Evolutionary conservation across 2,329 filamentous ascomycete genomes (phyloP), one percentile per base, ranked within the genome.

Genomic region (Biscogniauxia mediterranea): DNA sequence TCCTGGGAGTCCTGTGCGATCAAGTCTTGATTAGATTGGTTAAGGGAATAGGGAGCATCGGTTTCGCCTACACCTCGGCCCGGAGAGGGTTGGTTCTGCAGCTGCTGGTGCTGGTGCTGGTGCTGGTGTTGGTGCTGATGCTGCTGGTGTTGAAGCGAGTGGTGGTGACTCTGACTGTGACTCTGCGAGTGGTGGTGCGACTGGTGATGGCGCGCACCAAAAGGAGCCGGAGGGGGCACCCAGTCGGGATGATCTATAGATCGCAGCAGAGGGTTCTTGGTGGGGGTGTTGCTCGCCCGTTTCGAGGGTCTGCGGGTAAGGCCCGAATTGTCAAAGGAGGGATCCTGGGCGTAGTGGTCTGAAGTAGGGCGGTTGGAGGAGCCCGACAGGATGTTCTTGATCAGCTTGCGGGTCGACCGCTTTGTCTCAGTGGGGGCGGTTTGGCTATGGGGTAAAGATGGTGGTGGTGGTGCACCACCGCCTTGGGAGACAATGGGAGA

Each of bases 301-400:
- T 85, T 87, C 52, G 86, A 88, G 32, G 81, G 79, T 66, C 83
- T 79, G 65, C 84, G 84, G 66, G 75, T 78, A 54, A 86, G 74
- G 56, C 80, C 79, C 54, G 74, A 66, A 61, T 81, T 83, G 70
- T 83, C 81, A 78, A 84, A 82, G 57, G 77, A 71, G 63, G 68
- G 68, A 59, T 76, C 72, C 63, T 69, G 69, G 8, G 61, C 28
- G 56, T 71, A 66, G 25, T 70, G 73, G 54, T 74, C 71, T 53
- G 70, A 69, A 66, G 69, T 68, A 69, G 70, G 74, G 73, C 66
- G 62, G 55, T 62, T 70, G 9, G 66, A 68, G 54, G 77, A 77
- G 65, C 79, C 77, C 59, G 76, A 76, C 63, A 85, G 79, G 64
- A 85, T 81, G 67, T 79, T 83, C 73, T 81, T 85, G 73, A 86